Conservation (phyloP, 208 protist species). For the Trypanosoma platydactyli region DNA sequence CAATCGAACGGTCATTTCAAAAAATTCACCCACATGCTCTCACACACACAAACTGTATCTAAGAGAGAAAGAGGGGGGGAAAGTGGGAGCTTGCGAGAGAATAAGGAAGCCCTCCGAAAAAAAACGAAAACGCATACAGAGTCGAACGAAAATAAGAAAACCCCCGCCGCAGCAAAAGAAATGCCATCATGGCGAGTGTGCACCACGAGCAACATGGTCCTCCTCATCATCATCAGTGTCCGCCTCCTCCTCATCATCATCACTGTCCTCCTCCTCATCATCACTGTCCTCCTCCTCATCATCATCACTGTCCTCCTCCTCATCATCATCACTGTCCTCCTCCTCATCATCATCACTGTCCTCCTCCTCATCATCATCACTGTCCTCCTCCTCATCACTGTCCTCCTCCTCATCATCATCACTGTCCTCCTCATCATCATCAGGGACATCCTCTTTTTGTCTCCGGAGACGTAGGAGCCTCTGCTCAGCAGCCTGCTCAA, state of each 20-base stretch:
- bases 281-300: slow-evolving; percentile 11
- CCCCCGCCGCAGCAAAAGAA: no score
- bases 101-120: no score
- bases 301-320: slow-evolving; percentile 21
- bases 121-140: no score
- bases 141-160: no score
- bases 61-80: neutral
- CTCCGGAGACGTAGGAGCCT: neutral
- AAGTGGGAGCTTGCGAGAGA: no score
- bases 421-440: slow-evolving; percentile 12
- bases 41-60: neutral
- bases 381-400: slow-evolving; percentile 3
- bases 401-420: slow-evolving; percentile 5
- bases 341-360: slow-evolving; percentile 13
- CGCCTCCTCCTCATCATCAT: no score
- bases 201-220: neutral
- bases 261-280: neutral
- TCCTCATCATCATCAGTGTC: neutral
- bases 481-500: slow-evolving; percentile 11
- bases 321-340: slow-evolving; percentile 15
- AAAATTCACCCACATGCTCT: neutral
- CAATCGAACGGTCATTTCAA: slow-evolving; percentile 11
- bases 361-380: slow-evolving; percentile 18
- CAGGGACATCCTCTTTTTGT: slow-evolving; percentile 13
- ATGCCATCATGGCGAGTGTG: no score